A percentile compares a stretch with the other conserved stretches of the same genome.
Conservation (phyloP, 805 yeast genomes). For the Starmerella gropengiesseri region DNA sequence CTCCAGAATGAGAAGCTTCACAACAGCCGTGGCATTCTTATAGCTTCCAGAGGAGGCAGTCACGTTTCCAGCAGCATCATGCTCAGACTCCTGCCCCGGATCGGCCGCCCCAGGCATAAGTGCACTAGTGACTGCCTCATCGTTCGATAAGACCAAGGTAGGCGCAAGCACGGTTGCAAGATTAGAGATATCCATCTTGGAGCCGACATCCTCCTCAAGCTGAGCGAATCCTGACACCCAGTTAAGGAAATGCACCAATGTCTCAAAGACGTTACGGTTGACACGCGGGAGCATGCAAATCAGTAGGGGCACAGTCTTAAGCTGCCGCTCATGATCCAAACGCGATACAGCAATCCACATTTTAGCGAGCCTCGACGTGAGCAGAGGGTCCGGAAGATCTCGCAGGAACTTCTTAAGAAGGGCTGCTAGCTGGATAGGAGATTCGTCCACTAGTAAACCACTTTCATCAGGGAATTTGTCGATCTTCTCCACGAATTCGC, state of each 20-base stretch:
- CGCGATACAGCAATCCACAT: constrained; percentile 51
- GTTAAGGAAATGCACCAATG: constrained; percentile 68
- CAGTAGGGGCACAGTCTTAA: constrained; percentile 40
- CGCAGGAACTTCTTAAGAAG: constrained; percentile 80
- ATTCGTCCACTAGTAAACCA: constrained; percentile 63
- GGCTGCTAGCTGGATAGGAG: constrained; percentile 88
- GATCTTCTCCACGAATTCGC: constrained; percentile 60
- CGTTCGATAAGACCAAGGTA: constrained; percentile 60
- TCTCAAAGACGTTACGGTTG: constrained; percentile 79
- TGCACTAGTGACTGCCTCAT: constrained; percentile 25
- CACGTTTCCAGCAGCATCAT: neutral
- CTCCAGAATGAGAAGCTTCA: constrained; percentile 67
- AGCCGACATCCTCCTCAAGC: constrained; percentile 63
- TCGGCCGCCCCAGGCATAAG: neutral
- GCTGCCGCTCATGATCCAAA: constrained; percentile 24
- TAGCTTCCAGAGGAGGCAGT: constrained; percentile 30
- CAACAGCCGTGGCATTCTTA: constrained; percentile 82
- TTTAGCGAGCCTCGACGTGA: constrained; percentile 65
- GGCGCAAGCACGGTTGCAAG: constrained; percentile 94
- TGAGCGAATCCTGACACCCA: constrained; percentile 96
- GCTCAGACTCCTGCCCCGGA: neutral
- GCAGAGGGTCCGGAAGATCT: constrained; percentile 83
- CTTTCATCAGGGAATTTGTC: constrained; percentile 61
- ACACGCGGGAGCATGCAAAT: constrained; percentile 71
- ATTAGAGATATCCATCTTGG: constrained; percentile 94